Conservation (phyloP, 495 filamentous ascomycete species). For the Tuber calosporum region DNA sequence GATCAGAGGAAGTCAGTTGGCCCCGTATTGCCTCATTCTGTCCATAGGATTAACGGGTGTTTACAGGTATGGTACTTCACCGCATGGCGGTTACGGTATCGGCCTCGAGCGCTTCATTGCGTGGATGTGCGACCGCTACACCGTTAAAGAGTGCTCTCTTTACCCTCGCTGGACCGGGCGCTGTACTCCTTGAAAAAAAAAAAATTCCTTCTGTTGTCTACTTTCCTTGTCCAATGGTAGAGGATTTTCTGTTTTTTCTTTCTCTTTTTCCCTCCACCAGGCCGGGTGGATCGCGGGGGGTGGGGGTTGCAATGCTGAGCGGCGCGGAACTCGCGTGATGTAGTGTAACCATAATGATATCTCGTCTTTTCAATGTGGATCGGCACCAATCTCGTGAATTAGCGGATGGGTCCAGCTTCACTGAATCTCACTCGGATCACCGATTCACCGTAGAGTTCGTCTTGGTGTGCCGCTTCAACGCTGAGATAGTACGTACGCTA, state of each 20-base stretch:
- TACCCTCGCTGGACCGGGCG: constrained; percentile 92
- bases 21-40: constrained; percentile 10
- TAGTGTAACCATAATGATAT: neutral
- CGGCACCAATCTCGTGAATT: neutral
- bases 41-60: constrained; percentile 12
- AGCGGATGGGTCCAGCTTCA: neutral
- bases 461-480: neutral
- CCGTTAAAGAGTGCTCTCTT: constrained; percentile 78
- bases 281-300: neutral
- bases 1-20: constrained; percentile 87
- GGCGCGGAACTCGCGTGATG: neutral
- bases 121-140: constrained; percentile 89
- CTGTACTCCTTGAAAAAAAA: constrained; percentile 66
- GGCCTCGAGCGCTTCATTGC: constrained; percentile 94
- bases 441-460: neutral
- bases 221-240: neutral
- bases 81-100: constrained; percentile 92
- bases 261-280: neutral
- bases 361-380: neutral
- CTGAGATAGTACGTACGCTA: neutral
- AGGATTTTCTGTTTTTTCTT: neutral
- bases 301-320: neutral
- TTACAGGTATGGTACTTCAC: constrained; percentile 78
- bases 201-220: neutral
- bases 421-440: neutral